Evolutionary conservation across 345 rosid species (phyloP).

Genomic region (Dovyalis caffra): DNA sequence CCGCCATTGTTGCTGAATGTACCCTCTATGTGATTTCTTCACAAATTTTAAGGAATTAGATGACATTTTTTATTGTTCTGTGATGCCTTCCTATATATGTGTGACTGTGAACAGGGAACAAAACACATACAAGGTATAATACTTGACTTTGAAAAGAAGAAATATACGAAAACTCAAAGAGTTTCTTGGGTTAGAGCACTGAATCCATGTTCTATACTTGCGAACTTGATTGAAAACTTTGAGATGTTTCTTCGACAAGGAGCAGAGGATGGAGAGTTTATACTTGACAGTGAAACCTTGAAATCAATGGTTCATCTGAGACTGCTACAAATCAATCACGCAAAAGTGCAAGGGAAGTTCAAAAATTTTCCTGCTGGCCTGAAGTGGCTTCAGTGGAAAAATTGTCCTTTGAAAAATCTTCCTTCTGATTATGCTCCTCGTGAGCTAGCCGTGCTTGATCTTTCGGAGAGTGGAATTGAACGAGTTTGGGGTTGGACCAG

Average conservation of each 20-base stretch:
- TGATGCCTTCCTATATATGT: not conserved
- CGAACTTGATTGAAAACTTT: conserved; percentile 22
- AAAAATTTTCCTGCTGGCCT: too few relatives aligned
- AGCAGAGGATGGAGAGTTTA: conserved; percentile 18
- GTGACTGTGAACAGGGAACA: conserved; percentile 43
- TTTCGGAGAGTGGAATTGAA: too few relatives aligned
- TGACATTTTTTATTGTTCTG: too few relatives aligned
- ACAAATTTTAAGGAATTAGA: too few relatives aligned
- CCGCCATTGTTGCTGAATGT: too few relatives aligned
- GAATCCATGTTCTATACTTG: conserved; percentile 9
- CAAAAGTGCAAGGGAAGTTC: too few relatives aligned
- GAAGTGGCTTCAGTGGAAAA: too few relatives aligned
- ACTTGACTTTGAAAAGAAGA: conserved; percentile 34
- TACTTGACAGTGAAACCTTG: conserved; percentile 38
- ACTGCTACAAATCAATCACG: too few relatives aligned
- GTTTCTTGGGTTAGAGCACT: conserved; percentile 2
- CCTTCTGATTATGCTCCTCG: too few relatives aligned
- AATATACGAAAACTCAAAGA: conserved; percentile 1
- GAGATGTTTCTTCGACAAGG: conserved; percentile 4
- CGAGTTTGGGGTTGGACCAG: conserved; percentile 22
- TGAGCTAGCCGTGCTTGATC: too few relatives aligned
- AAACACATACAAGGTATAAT: conserved; percentile 40
- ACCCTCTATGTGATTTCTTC: too few relatives aligned
- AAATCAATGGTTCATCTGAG: conserved; percentile 47
- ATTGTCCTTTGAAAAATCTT: too few relatives aligned